Percentiles rank a stretch among this genome's conserved stretches.
Conservation (phyloP, 768 basidiomycete species). For the Pholiota molesta region DNA sequence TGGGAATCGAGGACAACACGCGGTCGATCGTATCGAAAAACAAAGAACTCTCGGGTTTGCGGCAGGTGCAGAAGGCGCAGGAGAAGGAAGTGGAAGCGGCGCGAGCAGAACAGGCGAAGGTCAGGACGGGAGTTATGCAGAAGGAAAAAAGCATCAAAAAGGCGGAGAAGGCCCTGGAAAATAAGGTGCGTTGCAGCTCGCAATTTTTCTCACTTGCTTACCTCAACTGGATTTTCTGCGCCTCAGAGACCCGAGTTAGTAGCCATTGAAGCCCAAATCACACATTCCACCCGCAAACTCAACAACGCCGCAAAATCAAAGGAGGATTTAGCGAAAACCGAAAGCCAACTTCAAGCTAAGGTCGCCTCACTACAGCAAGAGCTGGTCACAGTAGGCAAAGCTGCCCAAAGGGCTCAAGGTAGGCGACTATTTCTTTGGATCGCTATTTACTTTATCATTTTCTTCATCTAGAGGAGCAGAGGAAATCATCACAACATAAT, state of each 20-base stretch:
- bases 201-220: not conserved
- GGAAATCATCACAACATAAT: constrained; percentile 72
- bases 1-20: constrained; percentile 75
- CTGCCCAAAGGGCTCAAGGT: constrained; percentile 84
- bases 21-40: constrained; percentile 74
- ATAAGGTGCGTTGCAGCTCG: constrained; percentile 53
- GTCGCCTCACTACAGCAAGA: constrained; percentile 65
- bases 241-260: constrained; percentile 82
- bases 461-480: constrained; percentile 62
- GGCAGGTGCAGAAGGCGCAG: constrained; percentile 68
- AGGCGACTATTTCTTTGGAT: constrained; percentile 17
- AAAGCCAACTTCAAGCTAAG: constrained; percentile 44
- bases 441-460: not conserved
- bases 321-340: constrained; percentile 66
- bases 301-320: constrained; percentile 66
- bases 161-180: constrained; percentile 86
- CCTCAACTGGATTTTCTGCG: not conserved
- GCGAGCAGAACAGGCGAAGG: constrained; percentile 79
- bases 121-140: constrained; percentile 73
- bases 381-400: constrained; percentile 61
- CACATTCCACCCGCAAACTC: constrained; percentile 79
- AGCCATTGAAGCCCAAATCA: constrained; percentile 83
- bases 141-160: constrained; percentile 89
- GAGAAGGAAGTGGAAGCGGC: constrained; percentile 76
- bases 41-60: constrained; percentile 65